phyloP scores from a whole-genome alignment of 352 stramenopile genomes.

The Saprolegnia parasitica region DNA sequence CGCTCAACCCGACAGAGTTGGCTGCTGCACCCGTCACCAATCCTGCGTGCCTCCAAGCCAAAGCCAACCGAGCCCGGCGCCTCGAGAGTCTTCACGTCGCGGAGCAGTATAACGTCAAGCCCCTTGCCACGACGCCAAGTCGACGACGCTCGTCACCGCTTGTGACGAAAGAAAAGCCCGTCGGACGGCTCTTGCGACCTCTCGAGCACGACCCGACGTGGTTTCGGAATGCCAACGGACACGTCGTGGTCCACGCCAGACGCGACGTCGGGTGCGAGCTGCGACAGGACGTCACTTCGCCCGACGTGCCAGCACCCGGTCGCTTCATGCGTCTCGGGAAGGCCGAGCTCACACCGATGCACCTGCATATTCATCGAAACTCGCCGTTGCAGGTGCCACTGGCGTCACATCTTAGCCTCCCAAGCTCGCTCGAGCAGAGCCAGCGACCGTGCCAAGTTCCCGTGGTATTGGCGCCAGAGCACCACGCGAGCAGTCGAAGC shows the following conservation, averaged over 20 bases:
- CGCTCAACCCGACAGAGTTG: not conserved
- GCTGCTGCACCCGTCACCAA: not conserved
- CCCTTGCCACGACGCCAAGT: conserved; percentile 39
- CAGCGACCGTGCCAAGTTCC: conserved; percentile 3
- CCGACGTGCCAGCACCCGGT: conserved; percentile 7
- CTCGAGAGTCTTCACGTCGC: conserved; percentile 19
- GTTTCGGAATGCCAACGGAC: conserved; percentile 43
- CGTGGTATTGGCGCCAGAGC: not conserved
- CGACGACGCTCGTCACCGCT: conserved; percentile 48
- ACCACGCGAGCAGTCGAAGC: not conserved
- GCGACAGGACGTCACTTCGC: conserved; percentile 35
- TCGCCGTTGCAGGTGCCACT: conserved; percentile 24
- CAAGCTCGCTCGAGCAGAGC: conserved; percentile 27
- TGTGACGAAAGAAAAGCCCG: conserved; percentile 31
- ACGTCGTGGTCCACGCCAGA: conserved; percentile 57
- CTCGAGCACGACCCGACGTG: conserved; percentile 59
- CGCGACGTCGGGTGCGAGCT: conserved; percentile 45
- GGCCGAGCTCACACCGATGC: not conserved
- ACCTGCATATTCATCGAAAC: not conserved
- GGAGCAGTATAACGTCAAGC: conserved; percentile 20
- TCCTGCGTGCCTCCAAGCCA: conserved; percentile 18
- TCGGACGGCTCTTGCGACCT: conserved; percentile 33
- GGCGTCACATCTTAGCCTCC: conserved; percentile 1
- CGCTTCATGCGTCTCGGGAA: not conserved
- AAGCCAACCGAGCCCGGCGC: conserved; percentile 11